Evolutionary conservation across 148 eudicot genomes (phyloP).

Genomic region (Fagopyrum homotropicum): DNA sequence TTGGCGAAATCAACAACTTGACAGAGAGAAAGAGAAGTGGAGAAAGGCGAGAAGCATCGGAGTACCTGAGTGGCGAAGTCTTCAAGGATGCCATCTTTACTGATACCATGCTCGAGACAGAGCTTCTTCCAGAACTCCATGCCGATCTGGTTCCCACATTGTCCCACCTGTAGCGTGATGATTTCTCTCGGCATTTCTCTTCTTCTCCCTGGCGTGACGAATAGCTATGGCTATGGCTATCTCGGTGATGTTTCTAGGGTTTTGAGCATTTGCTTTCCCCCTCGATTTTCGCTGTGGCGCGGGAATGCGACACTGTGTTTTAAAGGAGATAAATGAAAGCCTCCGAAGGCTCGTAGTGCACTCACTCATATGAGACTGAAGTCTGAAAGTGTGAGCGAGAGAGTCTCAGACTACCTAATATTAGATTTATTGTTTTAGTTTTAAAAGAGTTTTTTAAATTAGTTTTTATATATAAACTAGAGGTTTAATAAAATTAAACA

Average conservation of each 20-base stretch:
- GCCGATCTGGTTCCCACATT: conserved; percentile 97
- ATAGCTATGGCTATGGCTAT: neutral
- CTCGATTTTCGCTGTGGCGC: neutral
- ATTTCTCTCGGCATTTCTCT: conserved; percentile 80
- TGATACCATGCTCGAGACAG: conserved; percentile 90
- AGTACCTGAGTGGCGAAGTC: conserved; percentile 91
- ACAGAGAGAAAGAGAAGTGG: neutral
- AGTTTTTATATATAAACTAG: too few relatives aligned
- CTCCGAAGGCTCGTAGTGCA: too few relatives aligned
- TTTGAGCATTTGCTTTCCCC: conserved; percentile 3
- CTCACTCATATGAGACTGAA: too few relatives aligned
- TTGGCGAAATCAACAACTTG: neutral
- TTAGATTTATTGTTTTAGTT: too few relatives aligned
- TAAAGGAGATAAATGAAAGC: neutral
- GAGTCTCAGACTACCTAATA: too few relatives aligned
- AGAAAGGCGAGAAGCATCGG: neutral
- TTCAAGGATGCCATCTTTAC: conserved; percentile 90
- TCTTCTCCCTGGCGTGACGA: neutral
- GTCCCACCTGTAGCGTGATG: conserved; percentile 87
- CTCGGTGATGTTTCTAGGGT: conserved; percentile 29
- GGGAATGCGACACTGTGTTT: neutral
- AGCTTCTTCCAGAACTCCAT: conserved; percentile 99
- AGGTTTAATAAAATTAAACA: too few relatives aligned
- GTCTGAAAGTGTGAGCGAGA: too few relatives aligned
- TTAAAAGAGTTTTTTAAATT: too few relatives aligned